Base-by-base conservation (phyloP, 2,329 filamentous ascomycete species). In the Diaporthe citriasiana region DNA sequence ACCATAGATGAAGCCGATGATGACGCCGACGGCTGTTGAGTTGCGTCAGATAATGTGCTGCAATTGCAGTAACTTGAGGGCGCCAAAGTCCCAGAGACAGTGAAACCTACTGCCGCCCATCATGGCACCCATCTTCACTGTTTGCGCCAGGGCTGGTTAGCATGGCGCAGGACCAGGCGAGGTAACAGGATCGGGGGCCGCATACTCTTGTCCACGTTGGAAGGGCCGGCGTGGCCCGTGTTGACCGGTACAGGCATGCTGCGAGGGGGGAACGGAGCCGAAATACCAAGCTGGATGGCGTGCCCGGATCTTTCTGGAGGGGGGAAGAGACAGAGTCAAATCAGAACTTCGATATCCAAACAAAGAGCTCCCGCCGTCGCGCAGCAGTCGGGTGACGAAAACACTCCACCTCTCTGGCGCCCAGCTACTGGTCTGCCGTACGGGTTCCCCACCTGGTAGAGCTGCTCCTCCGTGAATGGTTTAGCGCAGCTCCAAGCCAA, bases 1-100 rank as follows among this genome's bases (percentile, higher is more conserved):
- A 97, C 96, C 97, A 79, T 97, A 98, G 80, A 99, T 97, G 87
- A 99, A 98, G 77, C 97, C 97, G 85, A 99, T 98, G 82, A 98
- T 98, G 70, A 94, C 88, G 76, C 97, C 97, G 76, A 99, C 97
- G 84, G 95, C 97, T 98, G 79, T 19, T 69, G 75, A 19, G 42
- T 15, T 53, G 22, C 12, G 63, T 74, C 22, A 75, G 68, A 72
- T 45, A 6, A 9, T 5, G 40, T 27, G 38, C 42, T 17, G 10
- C 22, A n/a, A 25, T 8, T 13, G 10, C 25, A 33, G 22, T 8
- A 4, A 2, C 9, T n/a, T 6, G 15, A 25, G 45, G 65, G 27
- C 30, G 7, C 10, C 27, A 15, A 10, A 22, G 45, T 15, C 33
- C n/a, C 63, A 3, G n/a, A 17, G 33, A 10, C 33, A 19, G 22